phyloP scores from a whole-genome alignment of 768 basidiomycete genomes.

The Termitomyces sp. region DNA sequence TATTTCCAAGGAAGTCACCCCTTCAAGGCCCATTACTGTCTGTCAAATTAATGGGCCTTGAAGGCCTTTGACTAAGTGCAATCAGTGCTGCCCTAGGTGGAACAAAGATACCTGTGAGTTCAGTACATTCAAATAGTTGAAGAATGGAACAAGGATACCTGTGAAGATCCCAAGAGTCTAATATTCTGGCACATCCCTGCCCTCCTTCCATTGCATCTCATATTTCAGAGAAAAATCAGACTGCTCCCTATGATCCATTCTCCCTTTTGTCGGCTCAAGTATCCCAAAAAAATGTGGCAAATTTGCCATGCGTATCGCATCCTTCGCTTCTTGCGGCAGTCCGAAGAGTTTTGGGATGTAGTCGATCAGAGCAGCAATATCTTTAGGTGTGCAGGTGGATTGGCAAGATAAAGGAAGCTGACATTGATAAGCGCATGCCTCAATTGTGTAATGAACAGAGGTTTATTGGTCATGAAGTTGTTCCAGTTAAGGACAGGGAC shows the following conservation, averaged over 20 bases:
- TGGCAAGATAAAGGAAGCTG: slow-evolving; percentile 77
- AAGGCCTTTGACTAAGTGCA: too few relatives aligned
- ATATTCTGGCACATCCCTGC: slow-evolving; percentile 57
- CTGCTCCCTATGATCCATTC: slow-evolving; percentile 72
- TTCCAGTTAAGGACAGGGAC: slow-evolving; percentile 72
- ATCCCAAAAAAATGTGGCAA: slow-evolving; percentile 72
- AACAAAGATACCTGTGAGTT: too few relatives aligned
- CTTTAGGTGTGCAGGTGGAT: slow-evolving; percentile 49
- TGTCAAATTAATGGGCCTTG: too few relatives aligned
- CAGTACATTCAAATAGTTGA: too few relatives aligned
- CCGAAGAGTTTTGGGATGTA: slow-evolving; percentile 71
- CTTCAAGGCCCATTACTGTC: too few relatives aligned
- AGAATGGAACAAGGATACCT: too few relatives aligned
- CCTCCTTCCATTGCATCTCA: slow-evolving; percentile 52
- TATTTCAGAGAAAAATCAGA: slow-evolving; percentile 76
- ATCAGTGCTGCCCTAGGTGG: too few relatives aligned
- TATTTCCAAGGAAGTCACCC: too few relatives aligned
- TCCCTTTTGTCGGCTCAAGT: slow-evolving; percentile 69
- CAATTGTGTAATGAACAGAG: slow-evolving; percentile 61
- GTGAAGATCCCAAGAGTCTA: slow-evolving; percentile 70
- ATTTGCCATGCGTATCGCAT: slow-evolving; percentile 65
- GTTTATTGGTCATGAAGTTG: slow-evolving; percentile 36
- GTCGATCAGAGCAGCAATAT: slow-evolving; percentile 45
- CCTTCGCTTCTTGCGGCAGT: slow-evolving; percentile 62
- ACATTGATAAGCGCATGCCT: slow-evolving; percentile 73